A percentile compares a stretch with the other conserved stretches of the same genome.
phyloP scores from a whole-genome alignment of 2,329 filamentous ascomycete genomes.

The Elsinoe arachidis region DNA sequence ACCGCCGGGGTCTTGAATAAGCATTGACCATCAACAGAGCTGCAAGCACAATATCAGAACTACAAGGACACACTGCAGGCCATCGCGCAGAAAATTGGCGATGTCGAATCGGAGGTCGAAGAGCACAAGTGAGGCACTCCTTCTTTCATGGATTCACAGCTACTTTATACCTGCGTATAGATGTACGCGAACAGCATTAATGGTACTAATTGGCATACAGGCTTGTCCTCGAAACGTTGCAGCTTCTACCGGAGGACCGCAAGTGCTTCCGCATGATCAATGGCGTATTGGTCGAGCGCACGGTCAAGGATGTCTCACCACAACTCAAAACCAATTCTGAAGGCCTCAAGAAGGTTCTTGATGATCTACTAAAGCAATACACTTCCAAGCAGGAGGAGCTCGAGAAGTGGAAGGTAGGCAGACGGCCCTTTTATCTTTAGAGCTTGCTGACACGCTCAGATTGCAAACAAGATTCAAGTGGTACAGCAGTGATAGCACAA shows the following conservation, averaged over 20 bases:
- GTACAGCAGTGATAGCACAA: constrained; percentile 56
- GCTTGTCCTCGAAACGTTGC: constrained; percentile 85
- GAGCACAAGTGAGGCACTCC: constrained; percentile 73
- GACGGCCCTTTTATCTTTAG: background rate
- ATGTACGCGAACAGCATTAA: too few species aligned
- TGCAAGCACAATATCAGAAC: constrained; percentile 70
- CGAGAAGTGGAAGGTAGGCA: constrained; percentile 91
- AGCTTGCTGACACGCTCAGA: constrained; percentile 42
- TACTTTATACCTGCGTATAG: too few species aligned
- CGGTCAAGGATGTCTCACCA: constrained; percentile 84
- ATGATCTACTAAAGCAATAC: constrained; percentile 94
- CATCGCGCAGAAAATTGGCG: constrained; percentile 90
- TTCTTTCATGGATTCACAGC: too few species aligned
- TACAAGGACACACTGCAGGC: constrained; percentile 75
- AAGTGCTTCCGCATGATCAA: constrained; percentile 99
- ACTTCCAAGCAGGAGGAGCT: constrained; percentile 89
- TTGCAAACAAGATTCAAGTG: constrained; percentile 83
- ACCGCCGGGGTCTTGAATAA: background rate
- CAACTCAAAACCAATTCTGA: constrained; percentile 89
- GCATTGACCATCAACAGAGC: constrained; percentile 45
- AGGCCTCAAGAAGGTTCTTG: constrained; percentile 84
- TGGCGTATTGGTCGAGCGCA: constrained; percentile 87
- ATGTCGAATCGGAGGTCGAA: constrained; percentile 94
- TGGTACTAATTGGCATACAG: too few species aligned
- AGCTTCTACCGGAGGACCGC: constrained; percentile 70